These are phyloP conservation scores for Epichloe sibirici DNA, from an alignment of 2,329 filamentous ascomycete genomes.

Conservation along the genomic window DNA sequence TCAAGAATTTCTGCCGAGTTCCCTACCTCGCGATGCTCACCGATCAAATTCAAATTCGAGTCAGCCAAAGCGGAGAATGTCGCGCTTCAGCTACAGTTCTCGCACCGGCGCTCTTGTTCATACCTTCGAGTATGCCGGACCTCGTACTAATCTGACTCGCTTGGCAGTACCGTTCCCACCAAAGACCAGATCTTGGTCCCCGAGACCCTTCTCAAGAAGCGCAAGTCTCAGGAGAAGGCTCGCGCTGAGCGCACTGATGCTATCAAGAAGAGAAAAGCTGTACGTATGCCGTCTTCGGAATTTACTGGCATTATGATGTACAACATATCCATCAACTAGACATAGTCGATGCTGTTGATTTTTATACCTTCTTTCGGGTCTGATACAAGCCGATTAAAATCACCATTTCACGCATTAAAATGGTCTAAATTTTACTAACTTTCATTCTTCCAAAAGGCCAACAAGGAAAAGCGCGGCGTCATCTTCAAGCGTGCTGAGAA, in stretches of 20 bases:
- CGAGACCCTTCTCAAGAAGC: constrained; percentile 99
- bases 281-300: constrained; percentile 42
- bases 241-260: constrained; percentile 76
- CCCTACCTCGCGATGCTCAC: constrained; percentile 39
- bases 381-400: constrained; percentile 43
- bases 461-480: constrained; percentile 95
- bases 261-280: constrained; percentile 79
- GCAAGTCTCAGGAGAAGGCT: constrained; percentile 99
- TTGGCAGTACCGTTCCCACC: constrained; percentile 72
- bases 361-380: constrained; percentile 99
- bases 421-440: constrained; percentile 23
- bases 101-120: constrained; percentile 64
- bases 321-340: constrained; percentile 87
- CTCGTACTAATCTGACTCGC: constrained; percentile 64
- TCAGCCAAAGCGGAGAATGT: constrained; percentile 84
- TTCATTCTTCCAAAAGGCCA: constrained; percentile 54
- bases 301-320: constrained; percentile 62
- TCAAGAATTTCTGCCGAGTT: constrained; percentile 2
- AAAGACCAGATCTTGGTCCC: constrained; percentile 93
- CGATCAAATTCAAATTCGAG: constrained; percentile 73
- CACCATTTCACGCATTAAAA: constrained; percentile 1
- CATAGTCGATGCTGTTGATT: constrained; percentile 87
- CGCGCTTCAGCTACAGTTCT: constrained; percentile 87
- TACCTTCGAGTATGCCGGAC: constrained; percentile 49
- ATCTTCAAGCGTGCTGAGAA: constrained; percentile 99